Conservation (phyloP, 2,329 filamentous ascomycete species). For the Didymella keratinophila region DNA sequence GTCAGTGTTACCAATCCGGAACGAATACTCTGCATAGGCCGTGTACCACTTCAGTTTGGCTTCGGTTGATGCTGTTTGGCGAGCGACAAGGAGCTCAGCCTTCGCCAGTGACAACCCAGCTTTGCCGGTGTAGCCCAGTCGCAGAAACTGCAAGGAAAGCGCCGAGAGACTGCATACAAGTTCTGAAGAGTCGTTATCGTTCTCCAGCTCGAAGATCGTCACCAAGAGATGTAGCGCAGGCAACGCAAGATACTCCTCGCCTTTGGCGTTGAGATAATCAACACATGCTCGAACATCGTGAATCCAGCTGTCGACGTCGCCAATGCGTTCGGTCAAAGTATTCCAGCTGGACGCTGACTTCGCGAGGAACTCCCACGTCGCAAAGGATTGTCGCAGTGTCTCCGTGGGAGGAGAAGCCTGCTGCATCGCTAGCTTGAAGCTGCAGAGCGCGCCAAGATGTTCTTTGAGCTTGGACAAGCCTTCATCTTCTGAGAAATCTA, state of each 20-base stretch:
- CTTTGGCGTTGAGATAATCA: conserved; percentile 66
- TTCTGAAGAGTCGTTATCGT: conserved; percentile 47
- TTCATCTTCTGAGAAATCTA: conserved; percentile 38
- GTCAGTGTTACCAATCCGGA: conserved; percentile 70
- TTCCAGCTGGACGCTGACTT: conserved; percentile 44
- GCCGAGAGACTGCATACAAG: conserved; percentile 55
- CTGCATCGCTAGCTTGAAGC: conserved; percentile 55
- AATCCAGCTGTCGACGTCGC: conserved; percentile 59
- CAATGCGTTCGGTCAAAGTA: conserved; percentile 56
- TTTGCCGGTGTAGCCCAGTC: conserved; percentile 67
- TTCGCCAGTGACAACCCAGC: conserved; percentile 65
- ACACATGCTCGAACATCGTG: conserved; percentile 61
- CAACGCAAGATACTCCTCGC: conserved; percentile 60
- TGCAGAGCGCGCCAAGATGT: conserved; percentile 48
- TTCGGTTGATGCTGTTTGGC: conserved; percentile 53
- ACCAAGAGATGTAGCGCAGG: conserved; percentile 59
- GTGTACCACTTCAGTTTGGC: conserved; percentile 69
- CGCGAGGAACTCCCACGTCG: conserved; percentile 51
- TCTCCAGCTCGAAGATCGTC: conserved; percentile 57
- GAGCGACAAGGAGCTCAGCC: conserved; percentile 60
- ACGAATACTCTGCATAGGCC: conserved; percentile 75
- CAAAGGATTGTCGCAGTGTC: conserved; percentile 43
- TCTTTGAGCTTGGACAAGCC: conserved; percentile 43
- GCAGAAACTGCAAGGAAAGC: conserved; percentile 64
- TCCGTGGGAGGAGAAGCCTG: conserved; percentile 38